phyloP scores from a whole-genome alignment of 1,284 basidiomycete species.

The Veloboletus limbatus region DNA sequence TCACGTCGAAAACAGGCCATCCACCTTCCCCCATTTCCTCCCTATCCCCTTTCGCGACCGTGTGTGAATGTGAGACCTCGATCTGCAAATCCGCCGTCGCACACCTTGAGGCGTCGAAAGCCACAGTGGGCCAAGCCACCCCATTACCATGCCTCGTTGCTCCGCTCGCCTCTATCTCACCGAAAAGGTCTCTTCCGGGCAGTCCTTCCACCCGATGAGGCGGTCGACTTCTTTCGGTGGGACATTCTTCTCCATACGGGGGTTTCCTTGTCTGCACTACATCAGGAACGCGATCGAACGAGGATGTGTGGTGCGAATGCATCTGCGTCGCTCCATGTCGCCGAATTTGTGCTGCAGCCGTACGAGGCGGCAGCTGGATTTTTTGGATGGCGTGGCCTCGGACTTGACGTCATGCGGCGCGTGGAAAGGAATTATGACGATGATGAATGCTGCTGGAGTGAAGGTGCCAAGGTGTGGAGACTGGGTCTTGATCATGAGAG shows the following conservation, averaged over 20 bases:
- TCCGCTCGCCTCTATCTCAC: conserved; percentile 29
- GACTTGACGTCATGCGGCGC: conserved; percentile 10
- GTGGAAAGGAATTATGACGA: not conserved
- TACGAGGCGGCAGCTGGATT: conserved; percentile 30
- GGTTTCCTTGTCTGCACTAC: conserved; percentile 2
- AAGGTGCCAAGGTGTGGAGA: too few species aligned
- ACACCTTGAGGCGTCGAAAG: conserved; percentile 16
- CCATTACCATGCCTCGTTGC: conserved; percentile 32
- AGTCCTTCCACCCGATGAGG: conserved; percentile 18
- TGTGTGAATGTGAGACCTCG: not conserved
- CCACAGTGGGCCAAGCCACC: conserved; percentile 29
- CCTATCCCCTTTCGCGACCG: conserved; percentile 3
- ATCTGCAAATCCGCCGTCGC: conserved; percentile 11
- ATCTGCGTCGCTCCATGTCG: conserved; percentile 14
- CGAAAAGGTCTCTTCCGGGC: conserved; percentile 29
- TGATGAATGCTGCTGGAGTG: not conserved
- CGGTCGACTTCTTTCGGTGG: conserved; percentile 29
- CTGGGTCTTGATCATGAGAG: too few species aligned
- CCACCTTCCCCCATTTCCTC: conserved; percentile 1
- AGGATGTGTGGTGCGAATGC: not conserved
- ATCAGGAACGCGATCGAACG: not conserved
- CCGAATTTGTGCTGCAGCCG: conserved; percentile 21
- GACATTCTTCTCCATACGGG: conserved; percentile 11
- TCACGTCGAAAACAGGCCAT: too few species aligned
- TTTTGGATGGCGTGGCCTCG: conserved; percentile 30